Base-by-base conservation (phyloP, 176 grass and related monocot species). In the Carex kokanica region DNA sequence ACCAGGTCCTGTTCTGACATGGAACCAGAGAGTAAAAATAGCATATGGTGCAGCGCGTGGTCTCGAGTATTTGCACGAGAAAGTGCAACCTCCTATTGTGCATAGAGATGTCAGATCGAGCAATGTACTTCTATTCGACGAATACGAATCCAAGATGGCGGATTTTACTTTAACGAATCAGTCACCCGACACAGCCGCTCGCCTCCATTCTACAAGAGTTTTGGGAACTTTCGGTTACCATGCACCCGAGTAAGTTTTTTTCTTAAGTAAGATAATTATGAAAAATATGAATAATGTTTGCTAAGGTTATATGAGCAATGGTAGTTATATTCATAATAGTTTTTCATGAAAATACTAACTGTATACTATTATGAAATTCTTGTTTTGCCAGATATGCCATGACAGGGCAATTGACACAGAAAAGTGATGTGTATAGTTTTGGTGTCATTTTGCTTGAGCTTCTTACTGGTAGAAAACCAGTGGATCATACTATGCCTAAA, bases 151-250 rank as follows among this genome's bases (percentile, higher is more conserved):
- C 0, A 92, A 95, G 84, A 78, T 95, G 10, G 93, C 88, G 0
- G 93, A 95, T 89, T 92, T 95, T 81, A 95, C 89, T 61, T 87
- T 95, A 5, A 95, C 90, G 6, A 95, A 91, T 85, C 93, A 95
- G 86, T 91, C 90, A 27, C 89, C 90, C 0, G 93, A 95, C 67
- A 87, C 86, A 0, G 93, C 90, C 0, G 90, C 93, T 0, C 86
- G 93, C 57, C 74, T 95, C 70, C 93, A 95, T 38, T 95, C 93
- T 4, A 95, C 93, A 6, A 87, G 90, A 24, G 93, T 95, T 84
- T 78, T 95, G 18, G 93, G 93, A 52, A 95, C 93, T 15, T 95
- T 95, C 12, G 93, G 93, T 23, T 95, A 95, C 75, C 93, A 95
- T 60, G 93, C 93, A 36, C 93, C 93, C 6, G 93, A 95, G 93